Base-by-base conservation (phyloP, 768 basidiomycete species). In the Gautieria morchelliformis region DNA sequence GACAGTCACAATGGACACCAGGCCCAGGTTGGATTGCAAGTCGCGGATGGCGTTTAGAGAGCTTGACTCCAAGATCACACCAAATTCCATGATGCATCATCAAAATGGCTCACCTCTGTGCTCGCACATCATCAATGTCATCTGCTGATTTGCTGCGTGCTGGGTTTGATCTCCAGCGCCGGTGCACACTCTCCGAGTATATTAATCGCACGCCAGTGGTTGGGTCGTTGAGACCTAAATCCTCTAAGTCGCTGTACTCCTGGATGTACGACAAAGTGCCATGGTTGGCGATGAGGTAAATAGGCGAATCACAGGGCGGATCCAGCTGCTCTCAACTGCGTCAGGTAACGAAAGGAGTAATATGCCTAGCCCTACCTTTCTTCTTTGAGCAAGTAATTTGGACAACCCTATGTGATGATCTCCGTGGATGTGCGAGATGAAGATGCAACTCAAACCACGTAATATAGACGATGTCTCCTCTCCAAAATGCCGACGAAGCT, bases 341-440 rank as follows among this genome's bases (percentile, higher is more conserved):
- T 33, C 4, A 35, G 14, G 11, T 33, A 8, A 30, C 27, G 33
- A 47, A 39, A n/a, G 53, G n/a, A 22, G 15, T 42, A 37, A 12
- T 19, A 50, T 6, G 46, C 22, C 22, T 8, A 27, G 6, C 69
- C 74, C 42, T 59, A 92, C 94, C 70, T 74, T 72, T 53, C 75
- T 78, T 55, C 95, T 78, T 72, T 84, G 80, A 0, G 80, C 74
- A 17, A 98, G 74, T 8, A 98, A 71, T 58, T 83, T 81, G 0
- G 84, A 77, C 35, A 94, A 68, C 8, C 95, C 94, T 41, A 87
- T 78, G 66, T 96, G 94, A 68, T 97, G 95, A 65, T 97, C 95
- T 0, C 79, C 94, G 65, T 96, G 95, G 62, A 87, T 79, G 67
- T 98, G 95, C 60, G 89, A 92, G 59, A 95, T 75, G 68, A 85